Base-by-base conservation (phyloP, 768 basidiomycete species). In the Boletus vinaceobasis region DNA sequence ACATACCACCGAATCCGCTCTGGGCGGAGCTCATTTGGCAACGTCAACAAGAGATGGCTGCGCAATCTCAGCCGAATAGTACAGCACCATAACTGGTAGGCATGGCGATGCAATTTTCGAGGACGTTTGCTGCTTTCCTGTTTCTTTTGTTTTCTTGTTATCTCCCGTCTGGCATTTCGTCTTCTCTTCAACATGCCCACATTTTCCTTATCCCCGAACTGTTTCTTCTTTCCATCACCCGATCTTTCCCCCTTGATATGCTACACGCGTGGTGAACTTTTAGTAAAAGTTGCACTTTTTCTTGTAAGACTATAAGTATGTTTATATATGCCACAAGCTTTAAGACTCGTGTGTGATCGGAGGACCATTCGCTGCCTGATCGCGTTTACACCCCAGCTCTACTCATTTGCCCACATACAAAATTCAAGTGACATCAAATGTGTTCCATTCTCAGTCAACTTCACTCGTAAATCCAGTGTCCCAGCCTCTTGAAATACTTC, bases 11-110 rank as follows among this genome's bases (percentile, higher is more conserved):
- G 3, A 91, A 95, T 68, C 92, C 92, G 3, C 74, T 97, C 13
- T 97, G 94, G 94, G 94, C 88, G 3, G 94, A 96, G 74, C 75
- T 96, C 37, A 70, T 93, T 38, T 92, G 90, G 90, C 88, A 93
- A 68, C 81, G 85, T 44, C 89, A 91, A 61, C 74, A 82, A 55
- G 80, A 83, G 55, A 57, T 69, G 14, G 51, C 46, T 14, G 66
- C 59, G 43, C 67, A 64, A 35, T 23, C 56, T 17, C 52, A 52
- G 19, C 43, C 19, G 5, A 52, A 33, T 26, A 23, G 46, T 42
- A 42, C 26, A 33, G 21, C 39, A 1, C 52, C 55, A 14, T 57
- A 55, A 49, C 33, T 40, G 26, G 31, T 15, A 42, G 43, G 29
- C 29, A 26, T 50, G 7, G 36, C 29, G 13, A 26, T 27, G 48